Evolutionary conservation across 2,329 filamentous ascomycete species (phyloP).

Genomic region (Xylaria sp.): DNA sequence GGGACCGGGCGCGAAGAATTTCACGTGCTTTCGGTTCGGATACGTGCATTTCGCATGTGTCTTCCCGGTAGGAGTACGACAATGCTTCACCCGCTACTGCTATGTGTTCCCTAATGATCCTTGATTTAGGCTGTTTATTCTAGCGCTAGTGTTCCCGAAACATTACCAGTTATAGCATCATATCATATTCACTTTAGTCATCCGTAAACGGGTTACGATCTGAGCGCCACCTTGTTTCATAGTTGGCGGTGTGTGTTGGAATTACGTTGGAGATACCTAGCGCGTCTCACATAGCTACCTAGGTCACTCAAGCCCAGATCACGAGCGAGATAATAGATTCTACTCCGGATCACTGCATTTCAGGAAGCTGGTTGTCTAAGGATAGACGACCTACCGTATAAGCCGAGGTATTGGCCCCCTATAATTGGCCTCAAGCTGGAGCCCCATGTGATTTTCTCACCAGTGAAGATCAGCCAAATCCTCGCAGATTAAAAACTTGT

Average conservation of each 20-base stretch:
- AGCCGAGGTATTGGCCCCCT: not conserved
- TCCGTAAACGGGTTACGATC: not conserved
- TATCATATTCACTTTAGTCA: not conserved
- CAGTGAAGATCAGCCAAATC: too few species aligned
- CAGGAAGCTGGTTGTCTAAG: too few species aligned
- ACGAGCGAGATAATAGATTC: not conserved
- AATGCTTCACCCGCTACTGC: not conserved
- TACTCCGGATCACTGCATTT: not conserved
- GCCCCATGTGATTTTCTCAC: not conserved
- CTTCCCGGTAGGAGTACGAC: not conserved
- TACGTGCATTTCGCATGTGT: not conserved
- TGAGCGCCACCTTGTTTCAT: constrained; percentile 1
- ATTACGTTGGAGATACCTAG: not conserved
- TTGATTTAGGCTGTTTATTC: not conserved
- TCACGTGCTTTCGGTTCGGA: not conserved
- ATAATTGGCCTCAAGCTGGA: too few species aligned
- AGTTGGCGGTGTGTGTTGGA: not conserved
- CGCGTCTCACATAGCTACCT: not conserved
- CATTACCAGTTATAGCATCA: not conserved
- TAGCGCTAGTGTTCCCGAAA: not conserved
- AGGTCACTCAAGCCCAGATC: not conserved
- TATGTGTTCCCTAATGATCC: not conserved
- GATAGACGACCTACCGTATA: not conserved
- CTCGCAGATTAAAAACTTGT: too few species aligned
- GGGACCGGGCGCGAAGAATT: not conserved